Base-by-base conservation (phyloP, 2,329 filamentous ascomycete genomes). In the Aspergillus neoniger region DNA sequence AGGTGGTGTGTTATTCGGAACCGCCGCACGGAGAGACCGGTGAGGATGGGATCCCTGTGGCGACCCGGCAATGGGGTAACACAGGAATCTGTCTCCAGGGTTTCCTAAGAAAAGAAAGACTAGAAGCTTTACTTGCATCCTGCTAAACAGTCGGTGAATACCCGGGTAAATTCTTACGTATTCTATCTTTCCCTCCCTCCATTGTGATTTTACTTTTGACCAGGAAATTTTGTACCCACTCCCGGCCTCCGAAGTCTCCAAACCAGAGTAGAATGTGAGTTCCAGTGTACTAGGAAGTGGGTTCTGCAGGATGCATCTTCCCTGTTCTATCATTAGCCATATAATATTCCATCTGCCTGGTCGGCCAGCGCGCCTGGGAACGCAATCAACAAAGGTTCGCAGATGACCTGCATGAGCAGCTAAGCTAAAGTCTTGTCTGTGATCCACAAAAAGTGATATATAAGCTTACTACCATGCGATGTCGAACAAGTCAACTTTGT, bases 361-460 rank as follows among this genome's bases (percentile, higher is more conserved):
- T 62, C 57, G 41, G 54, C 14, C 60, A 64, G 47, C 53, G 48
- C 51, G 50, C 30, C 49, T 55, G 32, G 10, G n/a, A 19, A n/a
- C 36, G 30, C 55, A 17, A 30, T 57, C 50, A 41, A 49, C 23
- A 39, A 56, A 60, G 44, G 49, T 62, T 62, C 60, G 56, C 51
- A 60, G 50, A 38, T 43, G 41, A 21, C 21, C 17, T 55, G 48
- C 50, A 44, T 50, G 12, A 41, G 38, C 36, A 56, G 17, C 25
- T 44, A 43, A 60, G 57, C 51, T 48, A 62, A 59, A 57, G 60
- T 38, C 49, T 49, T 10, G 36, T n/a, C 19, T 39, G 52, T 23
- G 23, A 19, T 4, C 38, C 36, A 43, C 43, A 36, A 41, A 56
- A 65, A 61, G 60, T 65, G 65, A 67, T 60, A 59, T 63, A 60